Percentiles rank a stretch among this genome's conserved stretches.
phyloP scores from a whole-genome alignment of 2,329 filamentous ascomycete species.

The Corinectria fuckeliana region DNA sequence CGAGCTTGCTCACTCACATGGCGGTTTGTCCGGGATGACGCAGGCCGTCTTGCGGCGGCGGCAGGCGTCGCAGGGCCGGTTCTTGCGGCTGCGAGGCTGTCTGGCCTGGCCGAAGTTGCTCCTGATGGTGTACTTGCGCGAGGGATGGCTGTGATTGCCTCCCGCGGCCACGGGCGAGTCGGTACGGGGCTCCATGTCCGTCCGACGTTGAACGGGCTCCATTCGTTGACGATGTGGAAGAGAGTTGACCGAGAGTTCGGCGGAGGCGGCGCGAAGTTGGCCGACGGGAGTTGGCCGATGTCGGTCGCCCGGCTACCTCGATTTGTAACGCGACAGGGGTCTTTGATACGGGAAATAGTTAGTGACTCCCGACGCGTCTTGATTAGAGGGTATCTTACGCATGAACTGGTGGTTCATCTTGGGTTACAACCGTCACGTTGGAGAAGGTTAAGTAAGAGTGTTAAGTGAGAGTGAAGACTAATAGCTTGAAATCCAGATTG shows the following conservation, averaged over 20 bases:
- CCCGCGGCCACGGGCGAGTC: conserved; percentile 19
- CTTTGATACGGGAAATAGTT: too few species aligned
- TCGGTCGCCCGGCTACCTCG: not conserved
- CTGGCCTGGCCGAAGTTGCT: conserved; percentile 50
- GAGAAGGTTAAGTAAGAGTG: not conserved
- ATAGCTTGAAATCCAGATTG: not conserved
- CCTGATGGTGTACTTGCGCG: conserved; percentile 50
- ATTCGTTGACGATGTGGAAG: conserved; percentile 1
- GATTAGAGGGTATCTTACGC: too few species aligned
- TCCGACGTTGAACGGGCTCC: not conserved
- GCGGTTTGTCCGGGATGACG: conserved; percentile 51
- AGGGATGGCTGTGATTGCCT: conserved; percentile 16
- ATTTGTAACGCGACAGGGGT: not conserved
- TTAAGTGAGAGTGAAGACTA: too few species aligned
- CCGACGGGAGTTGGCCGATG: conserved; percentile 28
- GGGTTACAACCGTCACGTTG: too few species aligned
- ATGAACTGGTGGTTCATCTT: too few species aligned
- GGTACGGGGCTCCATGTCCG: conserved; percentile 22
- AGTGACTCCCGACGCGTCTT: too few species aligned
- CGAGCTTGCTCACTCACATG: conserved; percentile 49
- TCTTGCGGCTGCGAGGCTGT: conserved; percentile 52
- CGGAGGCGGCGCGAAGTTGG: conserved; percentile 8
- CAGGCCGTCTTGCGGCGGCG: conserved; percentile 55
- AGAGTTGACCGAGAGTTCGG: conserved; percentile 16
- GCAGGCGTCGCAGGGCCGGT: conserved; percentile 54